Percentiles rank a stretch among this genome's conserved stretches.
These are phyloP conservation scores for Helicostylum pulchrum DNA, from an alignment of 192 early-diverging fungal genomes.

Conservation along the genomic window DNA sequence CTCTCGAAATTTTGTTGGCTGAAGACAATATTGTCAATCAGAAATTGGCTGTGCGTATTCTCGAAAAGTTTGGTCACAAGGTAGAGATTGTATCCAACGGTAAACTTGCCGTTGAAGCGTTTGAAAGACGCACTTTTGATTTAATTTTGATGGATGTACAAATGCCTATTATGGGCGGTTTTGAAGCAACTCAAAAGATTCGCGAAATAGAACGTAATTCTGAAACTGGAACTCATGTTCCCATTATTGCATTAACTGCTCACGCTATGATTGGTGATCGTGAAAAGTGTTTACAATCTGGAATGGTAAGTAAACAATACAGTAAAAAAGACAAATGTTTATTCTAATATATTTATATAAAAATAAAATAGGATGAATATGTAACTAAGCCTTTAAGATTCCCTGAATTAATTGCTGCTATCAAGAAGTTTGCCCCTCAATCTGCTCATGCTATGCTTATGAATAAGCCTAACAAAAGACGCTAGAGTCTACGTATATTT, in stretches of 20 bases:
- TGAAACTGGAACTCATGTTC: slow-evolving; percentile 17
- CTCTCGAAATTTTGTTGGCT: slow-evolving; percentile 62
- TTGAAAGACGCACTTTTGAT: slow-evolving; percentile 45
- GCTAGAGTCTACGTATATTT: no score
- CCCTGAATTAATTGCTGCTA: slow-evolving; percentile 27
- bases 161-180: slow-evolving; percentile 90
- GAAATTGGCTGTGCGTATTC: slow-evolving; percentile 68
- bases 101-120: slow-evolving; percentile 72
- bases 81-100: slow-evolving; percentile 79
- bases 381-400: slow-evolving; percentile 57
- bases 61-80: slow-evolving; percentile 74
- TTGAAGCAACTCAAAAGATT: slow-evolving; percentile 83
- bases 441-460: slow-evolving; percentile 12
- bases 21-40: slow-evolving; percentile 90
- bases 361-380: slow-evolving; percentile 45
- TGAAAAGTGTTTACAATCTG: slow-evolving; percentile 64
- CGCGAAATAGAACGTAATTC: slow-evolving; percentile 61
- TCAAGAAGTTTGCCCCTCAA: slow-evolving; percentile 29
- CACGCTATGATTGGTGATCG: slow-evolving; percentile 75
- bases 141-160: slow-evolving; percentile 85
- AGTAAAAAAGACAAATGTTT: neutral
- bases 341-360: neutral
- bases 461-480: neutral
- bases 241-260: slow-evolving; percentile 71
- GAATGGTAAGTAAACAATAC: slow-evolving; percentile 50